A percentile compares a stretch with the other conserved stretches of the same genome.
Evolutionary conservation across 2,329 filamentous ascomycete species (phyloP).

Genomic region (Dactylellina parvicollis): DNA sequence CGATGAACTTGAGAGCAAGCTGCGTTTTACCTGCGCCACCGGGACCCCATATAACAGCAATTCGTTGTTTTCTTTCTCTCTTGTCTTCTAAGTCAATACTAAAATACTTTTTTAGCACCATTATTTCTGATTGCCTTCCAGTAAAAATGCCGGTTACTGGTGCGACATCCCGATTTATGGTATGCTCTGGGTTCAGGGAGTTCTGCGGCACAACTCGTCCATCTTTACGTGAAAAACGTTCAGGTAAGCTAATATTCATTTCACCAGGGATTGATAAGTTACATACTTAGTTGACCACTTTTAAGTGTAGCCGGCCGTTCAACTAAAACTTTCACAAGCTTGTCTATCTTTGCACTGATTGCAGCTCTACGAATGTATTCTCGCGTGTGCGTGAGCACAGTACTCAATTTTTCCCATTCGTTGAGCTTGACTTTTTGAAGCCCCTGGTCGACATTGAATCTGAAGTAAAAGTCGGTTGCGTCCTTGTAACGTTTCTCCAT

Average conservation of each 20-base stretch:
- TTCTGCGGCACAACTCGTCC: too few species aligned
- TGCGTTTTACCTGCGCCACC: constrained; percentile 2
- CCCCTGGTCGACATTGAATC: constrained; percentile 62
- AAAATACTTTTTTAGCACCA: background rate
- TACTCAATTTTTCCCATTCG: constrained; percentile 58
- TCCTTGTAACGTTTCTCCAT: constrained; percentile 45
- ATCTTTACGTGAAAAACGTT: too few species aligned
- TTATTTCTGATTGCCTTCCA: background rate
- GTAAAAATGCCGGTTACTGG: background rate
- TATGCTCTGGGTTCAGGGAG: too few species aligned
- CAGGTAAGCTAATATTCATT: background rate
- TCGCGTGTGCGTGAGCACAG: background rate
- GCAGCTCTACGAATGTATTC: background rate
- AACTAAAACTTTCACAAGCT: background rate
- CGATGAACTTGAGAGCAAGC: background rate
- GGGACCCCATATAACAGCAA: background rate
- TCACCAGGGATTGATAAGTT: background rate
- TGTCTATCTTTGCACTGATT: background rate
- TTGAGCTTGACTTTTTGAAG: constrained; percentile 60
- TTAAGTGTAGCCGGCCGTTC: background rate
- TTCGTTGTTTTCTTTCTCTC: background rate
- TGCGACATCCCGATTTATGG: too few species aligned
- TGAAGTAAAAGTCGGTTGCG: constrained; percentile 57
- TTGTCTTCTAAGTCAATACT: background rate
- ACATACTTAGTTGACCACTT: background rate